Evolutionary conservation across 306 rosid genomes (phyloP).

Genomic region (Boehmeria nivea): DNA sequence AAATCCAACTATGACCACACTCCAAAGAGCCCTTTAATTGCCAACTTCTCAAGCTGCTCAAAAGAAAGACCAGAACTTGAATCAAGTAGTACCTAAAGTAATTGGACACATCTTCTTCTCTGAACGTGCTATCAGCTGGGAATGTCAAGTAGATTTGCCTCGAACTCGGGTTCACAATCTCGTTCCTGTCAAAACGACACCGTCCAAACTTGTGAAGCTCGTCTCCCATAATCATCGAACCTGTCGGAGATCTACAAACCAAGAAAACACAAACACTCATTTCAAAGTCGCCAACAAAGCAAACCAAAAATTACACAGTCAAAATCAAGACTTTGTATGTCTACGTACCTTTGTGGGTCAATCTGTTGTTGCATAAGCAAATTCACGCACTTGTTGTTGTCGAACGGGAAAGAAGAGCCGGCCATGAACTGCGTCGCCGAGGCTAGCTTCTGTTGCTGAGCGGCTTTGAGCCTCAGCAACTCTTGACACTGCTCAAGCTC

Average conservation of each 20-base stretch:
- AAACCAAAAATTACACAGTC: neutral
- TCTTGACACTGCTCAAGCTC: conserved; percentile 71
- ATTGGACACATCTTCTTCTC: conserved; percentile 91
- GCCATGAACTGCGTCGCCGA: conserved; percentile 49
- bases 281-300: neutral
- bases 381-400: conserved; percentile 47
- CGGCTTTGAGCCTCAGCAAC: conserved; percentile 53
- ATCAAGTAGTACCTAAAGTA: conserved; percentile 61
- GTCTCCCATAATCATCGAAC: conserved; percentile 57
- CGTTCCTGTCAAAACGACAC: conserved; percentile 59
- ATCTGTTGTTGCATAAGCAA: conserved; percentile 55
- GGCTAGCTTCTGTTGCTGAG: conserved; percentile 60
- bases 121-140: conserved; percentile 92
- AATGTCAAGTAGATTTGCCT: conserved; percentile 90
- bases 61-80: neutral
- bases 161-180: conserved; percentile 60
- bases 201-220: conserved; percentile 58
- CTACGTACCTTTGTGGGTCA: conserved; percentile 46
- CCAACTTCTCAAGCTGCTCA: too few relatives aligned
- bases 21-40: too few relatives aligned
- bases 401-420: conserved; percentile 44
- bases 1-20: neutral
- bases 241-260: conserved; percentile 52
- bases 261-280: too few relatives aligned
- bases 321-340: neutral